Evolutionary conservation across 306 rosid species (phyloP), one percentile per base, ranked within the genome.

Genomic region (Vigna unguiculata): DNA sequence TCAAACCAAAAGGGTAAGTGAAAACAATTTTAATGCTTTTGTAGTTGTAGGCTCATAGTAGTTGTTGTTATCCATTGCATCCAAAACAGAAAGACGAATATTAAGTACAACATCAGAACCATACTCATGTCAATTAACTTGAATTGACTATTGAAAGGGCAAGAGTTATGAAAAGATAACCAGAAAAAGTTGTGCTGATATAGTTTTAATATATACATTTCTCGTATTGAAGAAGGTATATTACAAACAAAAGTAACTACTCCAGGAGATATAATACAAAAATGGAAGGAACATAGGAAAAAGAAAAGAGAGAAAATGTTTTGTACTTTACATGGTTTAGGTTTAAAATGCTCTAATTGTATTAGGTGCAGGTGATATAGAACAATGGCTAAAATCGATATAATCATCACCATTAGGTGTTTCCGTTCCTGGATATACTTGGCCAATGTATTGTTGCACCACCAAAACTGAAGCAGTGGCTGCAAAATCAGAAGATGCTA

Each of bases 401-500:
- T 14, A 52, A 1, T 78, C 85, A n/a, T 82, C 34, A 17, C 38
- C 19, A 8, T 45, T 9, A 32, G 84, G 86, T 61, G 89, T 61
- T 49, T 65, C 81, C 6, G 59, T 0, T 5, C 47, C 81, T 0
- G 85, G 88, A 21, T 59, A 83, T 1, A 63, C 83, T 36, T 12
- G 9, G 11, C 91, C 97, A 4, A 77, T 54, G 74, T 86, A 90
- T 54, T 95, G 97, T 19, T 92, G 96, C 72, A 92, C 83, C 5
- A 95, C 93, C 83, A 95, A 82, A 20, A 95, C 97, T 0, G 98
- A 92, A 34, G 91, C 89, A 0, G 96, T 87, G 3, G 97, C 87
- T 14, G 96, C 97, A 69, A 90, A 92, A 86, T 95, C 98, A 3
- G 97, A 83, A 1, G 98, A 92, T 1, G 97, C 98, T 16, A 92